phyloP scores from a whole-genome alignment of 805 yeast genomes.

The Suhomyces sp. region DNA sequence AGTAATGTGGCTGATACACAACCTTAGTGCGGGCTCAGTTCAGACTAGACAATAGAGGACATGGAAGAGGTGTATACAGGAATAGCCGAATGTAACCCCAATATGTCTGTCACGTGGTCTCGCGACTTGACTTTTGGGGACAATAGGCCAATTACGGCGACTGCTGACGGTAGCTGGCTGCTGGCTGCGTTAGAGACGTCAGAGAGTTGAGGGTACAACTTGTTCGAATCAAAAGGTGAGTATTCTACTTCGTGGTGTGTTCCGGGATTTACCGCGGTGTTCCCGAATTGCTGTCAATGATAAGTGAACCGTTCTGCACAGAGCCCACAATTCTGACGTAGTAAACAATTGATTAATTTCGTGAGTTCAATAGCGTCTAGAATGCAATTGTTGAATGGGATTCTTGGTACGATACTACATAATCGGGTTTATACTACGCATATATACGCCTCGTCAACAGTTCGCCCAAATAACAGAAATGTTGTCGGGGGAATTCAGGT shows the following conservation, averaged over 20 bases:
- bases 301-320: neutral
- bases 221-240: neutral
- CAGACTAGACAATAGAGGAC: neutral
- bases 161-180: neutral
- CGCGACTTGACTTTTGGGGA: neutral
- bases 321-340: neutral
- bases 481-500: neutral
- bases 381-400: neutral
- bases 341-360: neutral
- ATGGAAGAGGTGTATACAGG: neutral
- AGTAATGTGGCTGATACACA: neutral
- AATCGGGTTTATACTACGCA: neutral
- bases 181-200: neutral
- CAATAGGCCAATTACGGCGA: neutral
- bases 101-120: neutral
- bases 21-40: neutral
- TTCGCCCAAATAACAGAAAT: neutral
- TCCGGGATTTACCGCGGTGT: neutral
- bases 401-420: neutral
- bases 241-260: neutral
- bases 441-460: neutral
- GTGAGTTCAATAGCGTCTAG: neutral
- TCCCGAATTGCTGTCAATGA: neutral
- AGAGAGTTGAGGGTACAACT: neutral
- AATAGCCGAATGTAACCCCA: neutral